phyloP scores from a whole-genome alignment of 768 basidiomycete genomes.

The Xerocomus brunneocitrinus region DNA sequence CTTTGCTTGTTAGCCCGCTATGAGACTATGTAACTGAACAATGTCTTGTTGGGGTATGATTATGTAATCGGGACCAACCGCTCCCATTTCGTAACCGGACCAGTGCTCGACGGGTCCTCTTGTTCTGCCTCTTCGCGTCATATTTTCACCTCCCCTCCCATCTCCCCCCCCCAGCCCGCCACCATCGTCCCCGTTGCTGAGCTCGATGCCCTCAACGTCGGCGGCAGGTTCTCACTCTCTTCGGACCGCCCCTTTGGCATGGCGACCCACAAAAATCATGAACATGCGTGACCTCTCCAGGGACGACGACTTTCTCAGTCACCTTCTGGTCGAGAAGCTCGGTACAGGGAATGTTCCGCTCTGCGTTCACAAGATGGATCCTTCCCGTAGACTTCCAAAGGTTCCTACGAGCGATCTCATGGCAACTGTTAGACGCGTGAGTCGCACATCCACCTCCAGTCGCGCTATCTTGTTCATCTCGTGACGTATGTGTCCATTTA shows the following conservation, averaged over 20 bases:
- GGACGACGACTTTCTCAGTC: slow-evolving; percentile 89
- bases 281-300: slow-evolving; percentile 85
- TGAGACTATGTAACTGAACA: background rate
- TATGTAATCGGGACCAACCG: slow-evolving; percentile 20
- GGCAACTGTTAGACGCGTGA: slow-evolving; percentile 71
- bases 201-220: slow-evolving; percentile 33
- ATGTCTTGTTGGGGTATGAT: slow-evolving; percentile 9
- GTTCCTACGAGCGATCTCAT: slow-evolving; percentile 65
- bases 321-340: slow-evolving; percentile 84
- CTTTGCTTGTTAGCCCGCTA: slow-evolving; percentile 4
- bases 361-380: slow-evolving; percentile 87
- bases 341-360: slow-evolving; percentile 78
- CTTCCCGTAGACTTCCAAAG: slow-evolving; percentile 71
- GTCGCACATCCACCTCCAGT: slow-evolving; percentile 26
- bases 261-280: slow-evolving; percentile 87
- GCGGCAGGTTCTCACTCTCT: slow-evolving; percentile 22
- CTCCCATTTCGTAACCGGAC: slow-evolving; percentile 29
- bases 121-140: slow-evolving; percentile 31
- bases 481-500: slow-evolving; percentile 11
- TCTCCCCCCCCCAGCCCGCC: slow-evolving; percentile 13
- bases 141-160: slow-evolving; percentile 14
- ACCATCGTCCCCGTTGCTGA: slow-evolving; percentile 21
- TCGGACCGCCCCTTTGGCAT: slow-evolving; percentile 37
- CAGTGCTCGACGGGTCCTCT: slow-evolving; percentile 24
- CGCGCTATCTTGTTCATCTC: slow-evolving; percentile 29